phyloP scores from a whole-genome alignment of 202 grass and related monocot genomes.

The Eragrostis tef region DNA sequence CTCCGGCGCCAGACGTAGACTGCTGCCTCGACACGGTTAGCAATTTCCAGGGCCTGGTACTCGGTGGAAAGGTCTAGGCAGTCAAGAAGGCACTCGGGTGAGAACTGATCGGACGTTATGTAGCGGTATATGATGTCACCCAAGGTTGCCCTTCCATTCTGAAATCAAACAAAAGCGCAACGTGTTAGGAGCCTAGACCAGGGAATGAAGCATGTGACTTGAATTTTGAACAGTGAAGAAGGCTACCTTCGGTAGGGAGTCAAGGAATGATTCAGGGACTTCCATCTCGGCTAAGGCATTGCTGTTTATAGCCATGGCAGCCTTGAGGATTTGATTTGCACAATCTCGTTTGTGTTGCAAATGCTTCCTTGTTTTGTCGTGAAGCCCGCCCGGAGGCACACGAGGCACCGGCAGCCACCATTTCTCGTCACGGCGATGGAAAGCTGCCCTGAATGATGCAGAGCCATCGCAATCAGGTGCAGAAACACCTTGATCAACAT shows the following conservation, averaged over 20 bases:
- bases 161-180: constrained; percentile 27
- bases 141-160: constrained; percentile 77
- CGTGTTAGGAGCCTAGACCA: background rate
- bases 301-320: constrained; percentile 87
- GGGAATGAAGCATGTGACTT: background rate
- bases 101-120: constrained; percentile 80
- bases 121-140: constrained; percentile 82
- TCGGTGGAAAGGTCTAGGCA: constrained; percentile 85
- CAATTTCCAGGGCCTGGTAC: constrained; percentile 80
- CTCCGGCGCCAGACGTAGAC: constrained; percentile 73
- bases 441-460: constrained; percentile 59
- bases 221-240: background rate
- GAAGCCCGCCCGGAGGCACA: constrained; percentile 67
- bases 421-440: constrained; percentile 71
- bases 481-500: constrained; percentile 82
- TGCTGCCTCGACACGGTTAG: constrained; percentile 79
- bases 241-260: constrained; percentile 81
- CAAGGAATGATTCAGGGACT: constrained; percentile 74
- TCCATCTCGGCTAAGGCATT: constrained; percentile 89
- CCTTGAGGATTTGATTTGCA: constrained; percentile 86
- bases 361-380: constrained; percentile 69
- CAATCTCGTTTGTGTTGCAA: constrained; percentile 84
- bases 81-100: constrained; percentile 78
- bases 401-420: constrained; percentile 96
- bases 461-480: constrained; percentile 73